phyloP scores from a whole-genome alignment of 2,329 filamentous ascomycete genomes.

The Nemania sp. region DNA sequence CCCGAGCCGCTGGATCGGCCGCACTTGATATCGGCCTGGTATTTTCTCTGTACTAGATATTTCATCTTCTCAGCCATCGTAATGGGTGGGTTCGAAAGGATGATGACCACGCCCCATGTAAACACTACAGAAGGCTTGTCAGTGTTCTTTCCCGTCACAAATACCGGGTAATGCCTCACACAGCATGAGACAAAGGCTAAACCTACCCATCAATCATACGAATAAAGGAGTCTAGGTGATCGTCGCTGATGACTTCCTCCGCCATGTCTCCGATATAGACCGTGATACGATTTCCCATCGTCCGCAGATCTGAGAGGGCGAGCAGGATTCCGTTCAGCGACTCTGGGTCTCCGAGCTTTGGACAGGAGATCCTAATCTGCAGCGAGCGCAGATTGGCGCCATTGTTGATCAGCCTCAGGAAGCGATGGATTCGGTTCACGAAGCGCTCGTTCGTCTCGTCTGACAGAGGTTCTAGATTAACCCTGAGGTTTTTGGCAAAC shows the following conservation, averaged over 20 bases:
- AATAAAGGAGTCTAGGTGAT: neutral
- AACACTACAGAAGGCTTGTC: neutral
- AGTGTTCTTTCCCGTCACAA: neutral
- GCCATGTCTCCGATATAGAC: conserved; percentile 17
- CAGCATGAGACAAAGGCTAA: too few relatives aligned
- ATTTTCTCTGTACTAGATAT: too few relatives aligned
- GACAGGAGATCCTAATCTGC: neutral
- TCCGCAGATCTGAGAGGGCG: conserved; percentile 10
- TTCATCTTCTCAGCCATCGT: neutral
- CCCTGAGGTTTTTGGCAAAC: conserved; percentile 19
- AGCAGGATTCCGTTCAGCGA: neutral
- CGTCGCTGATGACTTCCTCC: conserved; percentile 9
- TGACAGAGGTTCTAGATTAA: conserved; percentile 15
- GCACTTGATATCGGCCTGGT: too few relatives aligned
- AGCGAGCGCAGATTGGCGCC: conserved; percentile 19
- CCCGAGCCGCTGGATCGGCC: too few relatives aligned
- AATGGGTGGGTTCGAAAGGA: conserved; percentile 20
- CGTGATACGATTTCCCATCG: neutral
- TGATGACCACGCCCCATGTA: conserved; percentile 11
- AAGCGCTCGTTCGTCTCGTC: conserved; percentile 17
- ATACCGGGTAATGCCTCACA: too few relatives aligned
- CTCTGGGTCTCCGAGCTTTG: too few relatives aligned
- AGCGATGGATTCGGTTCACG: conserved; percentile 15
- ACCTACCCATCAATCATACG: too few relatives aligned
- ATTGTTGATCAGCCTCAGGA: conserved; percentile 3